Evolutionary conservation across 1,139 yeast genomes (phyloP), one percentile per base, ranked within the genome.

Genomic region (Geotrichum phurueaensis): DNA sequence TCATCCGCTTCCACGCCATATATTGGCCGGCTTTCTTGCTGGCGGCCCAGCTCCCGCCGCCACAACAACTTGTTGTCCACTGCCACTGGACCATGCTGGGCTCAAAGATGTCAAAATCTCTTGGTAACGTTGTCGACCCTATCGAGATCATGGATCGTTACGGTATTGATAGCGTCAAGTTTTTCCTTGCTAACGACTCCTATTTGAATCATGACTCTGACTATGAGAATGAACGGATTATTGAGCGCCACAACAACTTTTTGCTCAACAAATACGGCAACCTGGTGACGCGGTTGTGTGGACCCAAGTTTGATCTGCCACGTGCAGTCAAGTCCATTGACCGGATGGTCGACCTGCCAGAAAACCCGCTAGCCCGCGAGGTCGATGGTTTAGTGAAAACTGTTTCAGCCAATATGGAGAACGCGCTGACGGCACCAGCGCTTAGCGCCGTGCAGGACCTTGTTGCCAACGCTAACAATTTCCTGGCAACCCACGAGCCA

Each of bases 91-190:
- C 92, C 20, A 82, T 89, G 73, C 87, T 85, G 53, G 98, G 98
- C 0, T 78, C 84, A 59, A 94, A 94, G 71, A 94, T 94, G 99
- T 88, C 96, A 62, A 94, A 94, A 69, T 87, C 96, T 61, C 75
- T 86, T 62, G 97, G 98, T 0, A 94, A 94, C 71, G 98, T 94
- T n/a, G 96, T 94, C 10, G 97, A 95, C 69, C 99, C 99, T 0
- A 70, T 87, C 25, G 81, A 77, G 20, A 79, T 87, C 29, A 77
- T 83, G 23, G 78, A 81, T 0, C 72, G 78, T 60, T 71, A 69
- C 53, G 96, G 92, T 0, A 75, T 81, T 22, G 98, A 92, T 72
- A 76, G 90, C 0, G 76, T 90, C 52, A 78, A 97, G 64, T 86
- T 89, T 74, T 91, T 86, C 70, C 75, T 94, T 63, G 80, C 86